Evolutionary conservation across 331 rosid species (phyloP).

Genomic region (Quercus tomentella): DNA sequence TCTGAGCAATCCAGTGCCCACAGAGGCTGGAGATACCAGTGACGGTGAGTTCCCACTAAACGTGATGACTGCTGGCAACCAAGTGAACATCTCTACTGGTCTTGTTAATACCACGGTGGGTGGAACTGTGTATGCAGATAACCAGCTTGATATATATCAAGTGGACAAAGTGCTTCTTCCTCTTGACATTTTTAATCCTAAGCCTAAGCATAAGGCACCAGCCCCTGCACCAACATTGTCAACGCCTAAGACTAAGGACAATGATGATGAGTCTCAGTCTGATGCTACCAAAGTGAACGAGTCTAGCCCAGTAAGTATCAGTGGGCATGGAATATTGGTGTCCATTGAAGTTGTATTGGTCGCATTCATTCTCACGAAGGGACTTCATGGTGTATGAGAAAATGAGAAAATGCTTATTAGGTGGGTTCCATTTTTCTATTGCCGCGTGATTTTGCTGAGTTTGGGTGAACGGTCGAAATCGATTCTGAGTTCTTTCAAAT

Average conservation of each 20-base stretch:
- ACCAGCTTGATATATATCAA: constrained; percentile 34
- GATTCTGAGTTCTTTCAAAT: no score
- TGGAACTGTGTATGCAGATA: constrained; percentile 31
- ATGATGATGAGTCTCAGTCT: neutral
- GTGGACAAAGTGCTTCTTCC: constrained; percentile 48
- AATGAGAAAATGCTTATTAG: no score
- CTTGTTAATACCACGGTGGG: constrained; percentile 31
- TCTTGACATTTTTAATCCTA: constrained; percentile 23
- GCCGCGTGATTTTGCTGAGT: no score
- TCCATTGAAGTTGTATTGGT: constrained; percentile 10
- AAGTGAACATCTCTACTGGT: constrained; percentile 36
- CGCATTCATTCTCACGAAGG: no score
- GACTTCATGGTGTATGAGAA: no score
- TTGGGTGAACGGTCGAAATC: no score
- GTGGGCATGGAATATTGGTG: neutral
- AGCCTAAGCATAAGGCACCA: neutral
- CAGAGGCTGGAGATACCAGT: constrained; percentile 22
- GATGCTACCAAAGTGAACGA: constrained; percentile 22
- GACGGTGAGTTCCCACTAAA: constrained; percentile 19
- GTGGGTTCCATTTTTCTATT: no score
- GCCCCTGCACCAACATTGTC: neutral
- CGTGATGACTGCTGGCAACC: constrained; percentile 25
- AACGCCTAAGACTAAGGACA: no score
- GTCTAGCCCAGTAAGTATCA: neutral
- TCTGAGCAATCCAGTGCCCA: constrained; percentile 35